Evolutionary conservation across 495 filamentous ascomycete species (phyloP).

Genomic region (Penicillium daleae): DNA sequence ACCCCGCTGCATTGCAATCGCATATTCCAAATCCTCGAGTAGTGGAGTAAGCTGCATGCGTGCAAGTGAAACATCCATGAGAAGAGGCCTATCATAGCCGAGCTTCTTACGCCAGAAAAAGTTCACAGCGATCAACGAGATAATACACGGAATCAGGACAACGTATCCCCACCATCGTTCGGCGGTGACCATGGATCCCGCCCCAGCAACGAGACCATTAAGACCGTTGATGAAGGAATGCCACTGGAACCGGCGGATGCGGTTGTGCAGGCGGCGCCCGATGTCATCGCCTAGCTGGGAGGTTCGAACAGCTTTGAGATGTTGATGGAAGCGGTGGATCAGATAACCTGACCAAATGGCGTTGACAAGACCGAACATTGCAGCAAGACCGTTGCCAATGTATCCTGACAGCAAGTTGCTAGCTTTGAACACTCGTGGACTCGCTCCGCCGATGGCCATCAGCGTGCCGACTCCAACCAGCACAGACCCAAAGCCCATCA

Average conservation of each 20-base stretch:
- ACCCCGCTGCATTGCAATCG: constrained; percentile 28
- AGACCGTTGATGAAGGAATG: constrained; percentile 46
- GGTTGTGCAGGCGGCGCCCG: constrained; percentile 31
- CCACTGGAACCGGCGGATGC: constrained; percentile 43
- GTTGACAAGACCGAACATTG: constrained; percentile 49
- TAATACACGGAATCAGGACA: constrained; percentile 52
- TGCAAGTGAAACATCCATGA: constrained; percentile 16
- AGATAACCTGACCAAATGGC: constrained; percentile 49
- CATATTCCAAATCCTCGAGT: constrained; percentile 37
- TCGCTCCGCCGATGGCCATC: constrained; percentile 53
- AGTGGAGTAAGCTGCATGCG: constrained; percentile 25
- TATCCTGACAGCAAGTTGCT: constrained; percentile 56
- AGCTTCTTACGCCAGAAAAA: constrained; percentile 49
- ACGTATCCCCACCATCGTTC: constrained; percentile 55
- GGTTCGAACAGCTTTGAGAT: constrained; percentile 26
- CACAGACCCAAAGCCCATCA: constrained; percentile 50
- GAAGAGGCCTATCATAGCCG: constrained; percentile 49
- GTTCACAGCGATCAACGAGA: constrained; percentile 45
- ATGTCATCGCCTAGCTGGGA: constrained; percentile 28
- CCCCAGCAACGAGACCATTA: constrained; percentile 53
- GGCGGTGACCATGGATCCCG: constrained; percentile 52
- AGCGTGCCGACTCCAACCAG: constrained; percentile 53
- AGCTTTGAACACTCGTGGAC: constrained; percentile 41
- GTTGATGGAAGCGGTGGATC: constrained; percentile 37
- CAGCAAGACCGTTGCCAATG: constrained; percentile 50